Conservation (phyloP, 441 rosid genomes). For the Corymbia citriodora region DNA sequence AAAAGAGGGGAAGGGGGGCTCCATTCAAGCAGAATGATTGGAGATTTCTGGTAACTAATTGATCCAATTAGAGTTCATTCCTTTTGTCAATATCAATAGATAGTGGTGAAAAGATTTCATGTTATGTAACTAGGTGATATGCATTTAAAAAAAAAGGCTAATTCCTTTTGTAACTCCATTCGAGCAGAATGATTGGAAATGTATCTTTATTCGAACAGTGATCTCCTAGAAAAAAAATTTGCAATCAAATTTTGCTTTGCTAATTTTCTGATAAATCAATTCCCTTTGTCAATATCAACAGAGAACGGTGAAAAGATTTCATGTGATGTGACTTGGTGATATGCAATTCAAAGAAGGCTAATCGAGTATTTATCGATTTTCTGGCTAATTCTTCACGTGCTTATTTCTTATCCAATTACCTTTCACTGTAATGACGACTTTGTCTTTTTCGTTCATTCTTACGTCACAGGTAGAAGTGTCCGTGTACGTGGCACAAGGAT, state of each 20-base stretch:
- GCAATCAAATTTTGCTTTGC: background rate
- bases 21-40: background rate
- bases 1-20: background rate
- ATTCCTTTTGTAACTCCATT: too few species aligned
- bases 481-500: background rate
- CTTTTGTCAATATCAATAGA: too few species aligned
- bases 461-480: background rate
- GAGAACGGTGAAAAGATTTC: background rate
- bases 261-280: background rate
- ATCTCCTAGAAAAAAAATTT: background rate
- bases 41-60: background rate
- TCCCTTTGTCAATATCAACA: background rate
- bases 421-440: background rate
- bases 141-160: too few species aligned
- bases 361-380: background rate
- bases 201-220: background rate
- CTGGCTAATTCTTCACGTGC: background rate
- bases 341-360: background rate
- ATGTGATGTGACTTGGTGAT: background rate
- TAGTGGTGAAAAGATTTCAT: too few species aligned
- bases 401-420: background rate
- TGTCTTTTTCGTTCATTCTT: background rate
- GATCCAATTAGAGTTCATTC: too few species aligned
- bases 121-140: too few species aligned
- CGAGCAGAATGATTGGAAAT: background rate